phyloP scores from a whole-genome alignment of 2,329 filamentous ascomycete genomes.

The Camillea tinctor region DNA sequence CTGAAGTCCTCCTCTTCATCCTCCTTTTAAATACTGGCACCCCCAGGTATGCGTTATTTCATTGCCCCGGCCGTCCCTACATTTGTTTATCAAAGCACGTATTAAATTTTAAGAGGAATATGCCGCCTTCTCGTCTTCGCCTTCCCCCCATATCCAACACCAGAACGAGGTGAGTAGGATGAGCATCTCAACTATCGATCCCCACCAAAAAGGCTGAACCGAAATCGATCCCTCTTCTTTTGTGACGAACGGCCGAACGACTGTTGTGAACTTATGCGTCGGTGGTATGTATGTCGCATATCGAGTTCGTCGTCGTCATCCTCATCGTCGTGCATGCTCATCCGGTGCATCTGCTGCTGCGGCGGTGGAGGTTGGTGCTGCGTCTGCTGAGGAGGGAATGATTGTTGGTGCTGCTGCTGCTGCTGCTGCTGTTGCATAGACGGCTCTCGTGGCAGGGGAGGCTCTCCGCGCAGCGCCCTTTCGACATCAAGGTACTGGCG shows the following conservation, averaged over 20 bases:
- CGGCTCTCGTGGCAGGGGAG: constrained; percentile 20
- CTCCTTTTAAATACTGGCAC: neutral
- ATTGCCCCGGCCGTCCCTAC: neutral
- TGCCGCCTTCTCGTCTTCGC: neutral
- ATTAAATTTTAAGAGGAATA: neutral
- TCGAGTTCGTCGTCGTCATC: constrained; percentile 20
- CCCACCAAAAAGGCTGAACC: constrained; percentile 31
- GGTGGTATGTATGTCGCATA: constrained; percentile 20
- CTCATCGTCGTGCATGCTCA: constrained; percentile 24
- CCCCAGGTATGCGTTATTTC: neutral
- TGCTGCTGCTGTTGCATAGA: constrained; percentile 9
- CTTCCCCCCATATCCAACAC: too few relatives aligned
- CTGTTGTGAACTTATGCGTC: constrained; percentile 32
- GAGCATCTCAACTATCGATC: constrained; percentile 10
- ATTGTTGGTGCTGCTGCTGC: constrained; percentile 14
- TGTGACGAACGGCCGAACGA: constrained; percentile 32
- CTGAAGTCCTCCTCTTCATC: neutral
- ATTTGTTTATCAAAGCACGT: neutral
- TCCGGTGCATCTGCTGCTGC: constrained; percentile 18
- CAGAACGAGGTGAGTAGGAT: too few relatives aligned
- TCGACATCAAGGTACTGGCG: constrained; percentile 43
- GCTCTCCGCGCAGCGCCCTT: constrained; percentile 41
- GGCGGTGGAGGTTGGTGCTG: constrained; percentile 19
- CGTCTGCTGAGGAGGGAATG: constrained; percentile 9
- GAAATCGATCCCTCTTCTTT: constrained; percentile 30